Percentiles rank a stretch among this genome's conserved stretches.
Evolutionary conservation across 2,329 filamentous ascomycete genomes (phyloP).

Genomic region (Penicillium sp.): DNA sequence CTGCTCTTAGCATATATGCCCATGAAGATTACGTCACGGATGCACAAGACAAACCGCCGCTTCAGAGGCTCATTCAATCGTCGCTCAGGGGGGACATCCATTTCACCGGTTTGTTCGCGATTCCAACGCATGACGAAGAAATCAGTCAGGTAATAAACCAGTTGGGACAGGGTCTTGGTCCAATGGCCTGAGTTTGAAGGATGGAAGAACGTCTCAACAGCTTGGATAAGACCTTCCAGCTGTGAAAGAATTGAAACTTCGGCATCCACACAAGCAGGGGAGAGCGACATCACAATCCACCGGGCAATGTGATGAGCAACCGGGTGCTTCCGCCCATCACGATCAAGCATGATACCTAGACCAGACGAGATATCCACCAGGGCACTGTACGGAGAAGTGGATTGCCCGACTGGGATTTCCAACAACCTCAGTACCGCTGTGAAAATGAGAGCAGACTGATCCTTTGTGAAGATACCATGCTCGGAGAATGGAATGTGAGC

Average conservation of each 20-base stretch:
- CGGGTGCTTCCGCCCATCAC: conserved; percentile 91
- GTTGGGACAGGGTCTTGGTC: conserved; percentile 84
- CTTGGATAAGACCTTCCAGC: conserved; percentile 87
- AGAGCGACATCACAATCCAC: conserved; percentile 90
- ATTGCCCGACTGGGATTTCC: conserved; percentile 94
- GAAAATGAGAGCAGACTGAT: conserved; percentile 90
- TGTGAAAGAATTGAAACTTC: conserved; percentile 77
- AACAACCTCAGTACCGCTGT: conserved; percentile 84
- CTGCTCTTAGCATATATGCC: conserved; percentile 95
- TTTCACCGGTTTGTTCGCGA: conserved; percentile 85
- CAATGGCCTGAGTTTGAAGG: conserved; percentile 91
- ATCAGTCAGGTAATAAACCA: conserved; percentile 89
- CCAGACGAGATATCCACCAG: conserved; percentile 80
- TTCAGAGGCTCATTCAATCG: conserved; percentile 78
- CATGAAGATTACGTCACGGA: conserved; percentile 96
- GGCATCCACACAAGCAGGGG: conserved; percentile 74
- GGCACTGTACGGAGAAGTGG: conserved; percentile 82
- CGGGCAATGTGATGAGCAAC: conserved; percentile 87
- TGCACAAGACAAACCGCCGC: conserved; percentile 79
- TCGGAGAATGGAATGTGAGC: conserved; percentile 75
- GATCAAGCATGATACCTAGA: conserved; percentile 79
- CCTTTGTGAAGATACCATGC: conserved; percentile 85
- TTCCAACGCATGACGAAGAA: conserved; percentile 99
- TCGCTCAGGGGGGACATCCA: conserved; percentile 77
- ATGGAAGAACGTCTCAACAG: conserved; percentile 97